Percentiles rank a stretch among this genome's conserved stretches.
Evolutionary conservation across 495 filamentous ascomycete genomes (phyloP).

Genomic region (Evansstolkia leycettana): DNA sequence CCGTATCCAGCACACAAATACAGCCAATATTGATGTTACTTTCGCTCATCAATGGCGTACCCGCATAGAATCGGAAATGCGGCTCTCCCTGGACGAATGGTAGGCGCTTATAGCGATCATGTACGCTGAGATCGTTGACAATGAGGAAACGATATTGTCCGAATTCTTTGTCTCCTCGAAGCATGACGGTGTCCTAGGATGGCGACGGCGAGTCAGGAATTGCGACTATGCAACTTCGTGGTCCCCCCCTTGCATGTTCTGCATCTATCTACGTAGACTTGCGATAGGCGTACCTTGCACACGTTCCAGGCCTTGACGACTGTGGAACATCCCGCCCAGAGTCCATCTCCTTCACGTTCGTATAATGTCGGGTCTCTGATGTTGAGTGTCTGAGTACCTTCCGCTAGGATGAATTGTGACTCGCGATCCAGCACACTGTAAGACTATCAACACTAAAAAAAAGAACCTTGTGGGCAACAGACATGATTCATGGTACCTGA

Average conservation of each 20-base stretch:
- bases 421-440: conserved; percentile 43
- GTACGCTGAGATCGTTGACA: conserved; percentile 24
- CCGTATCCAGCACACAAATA: conserved; percentile 50
- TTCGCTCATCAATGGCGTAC: conserved; percentile 47
- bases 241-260: too few relatives aligned
- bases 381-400: conserved; percentile 32
- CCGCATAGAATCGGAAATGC: conserved; percentile 34
- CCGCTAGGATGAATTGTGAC: conserved; percentile 44
- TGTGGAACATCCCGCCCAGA: conserved; percentile 32
- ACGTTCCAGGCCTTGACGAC: conserved; percentile 30
- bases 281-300: conserved; percentile 26
- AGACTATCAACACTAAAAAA: conserved; percentile 2
- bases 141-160: conserved; percentile 21
- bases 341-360: conserved; percentile 22
- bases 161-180: conserved; percentile 18
- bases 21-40: conserved; percentile 60
- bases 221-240: too few relatives aligned
- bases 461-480: background rate
- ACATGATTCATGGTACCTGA: conserved; percentile 20
- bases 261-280: too few relatives aligned
- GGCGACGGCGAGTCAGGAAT: too few relatives aligned
- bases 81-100: conserved; percentile 30
- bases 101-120: conserved; percentile 28
- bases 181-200: conserved; percentile 19
- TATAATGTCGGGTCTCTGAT: conserved; percentile 16